Evolutionary conservation across 768 basidiomycete species (phyloP).

Genomic region (Leccinum rimulosum): DNA sequence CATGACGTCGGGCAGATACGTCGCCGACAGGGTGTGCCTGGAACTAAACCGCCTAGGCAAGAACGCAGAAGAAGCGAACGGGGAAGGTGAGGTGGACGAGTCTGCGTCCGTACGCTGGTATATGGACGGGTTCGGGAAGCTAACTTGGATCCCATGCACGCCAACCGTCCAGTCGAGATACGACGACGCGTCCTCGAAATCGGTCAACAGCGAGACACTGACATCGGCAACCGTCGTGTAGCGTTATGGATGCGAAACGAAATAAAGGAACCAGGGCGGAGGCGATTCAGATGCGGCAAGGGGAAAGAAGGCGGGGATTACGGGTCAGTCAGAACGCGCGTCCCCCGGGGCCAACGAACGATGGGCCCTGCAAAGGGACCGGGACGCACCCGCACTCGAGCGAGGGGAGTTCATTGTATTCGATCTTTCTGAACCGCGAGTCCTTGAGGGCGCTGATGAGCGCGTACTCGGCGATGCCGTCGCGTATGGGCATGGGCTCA

Average conservation of each 20-base stretch:
- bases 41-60: slow-evolving; percentile 52
- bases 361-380: background rate
- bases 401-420: slow-evolving; percentile 66
- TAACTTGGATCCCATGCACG: slow-evolving; percentile 87
- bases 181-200: slow-evolving; percentile 80
- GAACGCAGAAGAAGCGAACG: slow-evolving; percentile 62
- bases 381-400: slow-evolving; percentile 83
- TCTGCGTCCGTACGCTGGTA: slow-evolving; percentile 38
- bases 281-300: too few species aligned
- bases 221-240: background rate
- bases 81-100: slow-evolving; percentile 59
- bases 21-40: slow-evolving; percentile 72
- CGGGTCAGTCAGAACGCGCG: slow-evolving; percentile 1
- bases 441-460: slow-evolving; percentile 90
- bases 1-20: slow-evolving; percentile 91
- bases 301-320: background rate
- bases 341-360: background rate
- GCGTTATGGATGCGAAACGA: background rate
- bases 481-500: slow-evolving; percentile 64
- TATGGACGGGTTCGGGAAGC: slow-evolving; percentile 77
- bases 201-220: slow-evolving; percentile 89
- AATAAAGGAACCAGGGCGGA: background rate
- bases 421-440: slow-evolving; percentile 79
- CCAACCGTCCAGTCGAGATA: slow-evolving; percentile 95
- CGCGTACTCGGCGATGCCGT: slow-evolving; percentile 87